Evolutionary conservation across 2,329 filamentous ascomycete genomes (phyloP), one percentile per base, ranked within the genome.

Genomic region (Plectosphaerella plurivora): DNA sequence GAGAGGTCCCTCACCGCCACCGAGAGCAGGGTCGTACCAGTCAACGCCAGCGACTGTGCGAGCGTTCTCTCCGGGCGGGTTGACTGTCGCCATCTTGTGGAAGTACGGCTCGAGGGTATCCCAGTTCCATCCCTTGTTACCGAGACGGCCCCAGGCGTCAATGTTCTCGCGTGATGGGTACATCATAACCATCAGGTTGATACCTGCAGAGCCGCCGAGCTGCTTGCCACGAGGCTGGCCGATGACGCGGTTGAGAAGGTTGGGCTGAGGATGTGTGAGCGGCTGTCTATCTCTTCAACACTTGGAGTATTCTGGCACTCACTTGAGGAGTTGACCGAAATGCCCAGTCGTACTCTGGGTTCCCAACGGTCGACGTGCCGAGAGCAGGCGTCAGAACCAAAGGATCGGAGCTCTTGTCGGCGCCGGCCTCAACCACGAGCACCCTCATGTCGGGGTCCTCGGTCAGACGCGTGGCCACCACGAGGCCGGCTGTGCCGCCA

Each of bases 131-230:
- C 80, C 82, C 1, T 57, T 51, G 57, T 85, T 86, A 0, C 82
- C 82, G 11, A 86, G 64, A 28, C 69, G 64, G 46, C 75, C 76
- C 82, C 82, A 86, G 0, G 72, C 73, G 63, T 86, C 76, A 45
- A 80, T 78, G 45, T 82, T 78, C 36, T 70, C 69, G 36, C 60
- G 66, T 46, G 68, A 71, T 5, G 72, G 77, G 33, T 76, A 71
- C 51, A 73, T 73, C 69, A 73, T 74, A 47, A 81, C 77, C 77
- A 83, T 79, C 55, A 78, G 80, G 57, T 85, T 84, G 47, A 86
- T 72, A 0, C 78, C 78, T 15, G 76, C 80, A 6, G 83, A 83
- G 7, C 86, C 86, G 16, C 86, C 86, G 0, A 89, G 72, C 24
- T 54, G 51, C 42, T 57, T 57, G 11, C 54, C 55, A 25, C 55